These are phyloP conservation scores for Tremella fuciformis DNA, from an alignment of 768 basidiomycete genomes.

Conservation along the genomic window DNA sequence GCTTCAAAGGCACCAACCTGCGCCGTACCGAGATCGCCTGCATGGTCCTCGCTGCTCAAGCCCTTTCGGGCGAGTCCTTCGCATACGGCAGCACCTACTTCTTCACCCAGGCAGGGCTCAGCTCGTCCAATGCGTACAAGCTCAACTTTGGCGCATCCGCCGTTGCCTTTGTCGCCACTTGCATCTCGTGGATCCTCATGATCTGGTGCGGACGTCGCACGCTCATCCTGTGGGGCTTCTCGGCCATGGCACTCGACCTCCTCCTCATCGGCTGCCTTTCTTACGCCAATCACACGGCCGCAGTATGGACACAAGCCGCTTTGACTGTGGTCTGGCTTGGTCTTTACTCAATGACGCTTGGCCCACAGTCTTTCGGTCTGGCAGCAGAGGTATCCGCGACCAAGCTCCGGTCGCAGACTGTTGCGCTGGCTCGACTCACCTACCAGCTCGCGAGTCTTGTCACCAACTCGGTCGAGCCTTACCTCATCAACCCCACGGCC, in stretches of 20 bases:
- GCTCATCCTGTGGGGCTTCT: constrained; percentile 9
- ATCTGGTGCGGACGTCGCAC: constrained; percentile 11
- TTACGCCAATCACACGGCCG: constrained; percentile 1
- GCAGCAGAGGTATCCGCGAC: constrained; percentile 9
- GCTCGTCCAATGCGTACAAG: constrained; percentile 12
- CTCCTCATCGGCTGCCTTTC: constrained; percentile 8
- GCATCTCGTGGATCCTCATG: constrained; percentile 10
- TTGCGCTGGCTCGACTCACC: constrained; percentile 5
- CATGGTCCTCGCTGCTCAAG: constrained; percentile 10
- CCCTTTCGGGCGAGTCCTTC: constrained; percentile 3
- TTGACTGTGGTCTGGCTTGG: constrained; percentile 8
- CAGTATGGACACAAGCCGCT: constrained; percentile 9
- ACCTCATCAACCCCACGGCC: constrained; percentile 7
- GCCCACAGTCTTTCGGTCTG: constrained; percentile 7
- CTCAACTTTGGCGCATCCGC: constrained; percentile 8
- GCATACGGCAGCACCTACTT: constrained; percentile 26
- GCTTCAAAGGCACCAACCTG: constrained; percentile 31
- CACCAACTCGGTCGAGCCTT: constrained; percentile 4
- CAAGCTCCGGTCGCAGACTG: constrained; percentile 7
- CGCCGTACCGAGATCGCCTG: constrained; percentile 32
- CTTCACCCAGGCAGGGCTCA: constrained; percentile 11
- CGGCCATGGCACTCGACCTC: constrained; percentile 11
- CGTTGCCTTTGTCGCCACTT: constrained; percentile 9
- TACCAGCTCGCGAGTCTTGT: constrained; percentile 7
- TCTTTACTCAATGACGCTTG: constrained; percentile 1